Evolutionary conservation across 2,329 filamentous ascomycete species (phyloP), one percentile per base, ranked within the genome.

Genomic region (Colletotrichum sp.): DNA sequence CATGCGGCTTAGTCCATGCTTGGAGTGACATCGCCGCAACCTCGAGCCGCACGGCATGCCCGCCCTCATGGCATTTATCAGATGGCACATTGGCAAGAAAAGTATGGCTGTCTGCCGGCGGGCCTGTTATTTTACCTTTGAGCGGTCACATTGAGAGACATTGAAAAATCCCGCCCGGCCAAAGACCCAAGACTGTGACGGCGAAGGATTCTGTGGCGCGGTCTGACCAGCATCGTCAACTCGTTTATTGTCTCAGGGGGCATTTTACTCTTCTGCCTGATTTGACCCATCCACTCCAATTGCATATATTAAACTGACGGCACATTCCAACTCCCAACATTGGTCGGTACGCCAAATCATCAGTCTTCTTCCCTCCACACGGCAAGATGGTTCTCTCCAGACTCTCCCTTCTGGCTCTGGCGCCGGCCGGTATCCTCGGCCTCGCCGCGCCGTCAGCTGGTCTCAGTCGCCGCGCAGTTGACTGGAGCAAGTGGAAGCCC

Each of bases 401-500:
- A 34, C 32, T 72, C 22, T 44, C 69, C n/a, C 63, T 72, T 32
- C 30, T 72, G 15, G 63, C 73, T 27, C 25, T 66, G 28, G 68
- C 27, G 22, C 72, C 72, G 44, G 69, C 61, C 39, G 36, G 72
- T 16, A 60, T 72, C 25, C 30, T 68, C 30, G 36, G 69, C 36
- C 63, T 75, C n/a, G 69, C 39, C 16, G 55, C 55, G 16, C 55
- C 55, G 22, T 48, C 63, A 25, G 25, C 39, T 25, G 15, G n/a
- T 25, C 52, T 75, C 27, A 11, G 25, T n/a, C 52, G 55, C 13
- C 68, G 69, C 25, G 69, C 69, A 19, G 59, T 72, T 6, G 68
- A 75, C 64, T 79, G 77, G 32, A 78, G 52, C 78, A 79, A 66
- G 44, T 77, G 77, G 77, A 81, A 83, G 71, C 80, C 82, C 12